A percentile compares a stretch with the other conserved stretches of the same genome.
These are phyloP conservation scores for Fusarium sp. DNA, from an alignment of 2,329 filamentous ascomycete species.

Conservation along the genomic window DNA sequence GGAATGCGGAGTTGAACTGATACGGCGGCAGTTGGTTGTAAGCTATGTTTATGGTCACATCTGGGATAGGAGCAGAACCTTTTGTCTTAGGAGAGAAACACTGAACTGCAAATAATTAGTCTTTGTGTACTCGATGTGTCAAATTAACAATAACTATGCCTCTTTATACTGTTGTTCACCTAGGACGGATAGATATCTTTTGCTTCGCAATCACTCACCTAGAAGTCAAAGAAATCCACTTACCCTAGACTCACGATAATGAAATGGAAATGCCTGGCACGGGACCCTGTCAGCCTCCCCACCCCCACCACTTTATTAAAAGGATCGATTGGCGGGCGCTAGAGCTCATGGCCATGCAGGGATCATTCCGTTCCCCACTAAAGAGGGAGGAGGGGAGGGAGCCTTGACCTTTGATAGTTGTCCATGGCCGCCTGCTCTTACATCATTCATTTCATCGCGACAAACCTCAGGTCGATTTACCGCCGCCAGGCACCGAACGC, in stretches of 20 bases:
- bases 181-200: no score
- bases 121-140: no score
- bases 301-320: neutral
- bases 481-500: constrained; percentile 2
- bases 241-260: neutral
- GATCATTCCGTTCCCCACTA: constrained; percentile 13
- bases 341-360: constrained; percentile 20
- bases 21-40: neutral
- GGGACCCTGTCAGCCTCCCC: constrained; percentile 1
- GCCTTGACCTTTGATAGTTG: neutral
- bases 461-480: constrained; percentile 13
- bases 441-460: constrained; percentile 27
- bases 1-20: neutral
- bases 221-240: neutral
- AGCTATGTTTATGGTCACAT: neutral
- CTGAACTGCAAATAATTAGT: no score
- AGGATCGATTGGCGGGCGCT: constrained; percentile 17
- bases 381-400: neutral
- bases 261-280: neutral
- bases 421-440: constrained; percentile 22
- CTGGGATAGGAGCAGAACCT: no score
- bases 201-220: neutral
- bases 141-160: no score
- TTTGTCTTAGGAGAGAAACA: no score
- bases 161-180: no score